These are phyloP conservation scores for Nicotiana benthamiana DNA, from an alignment of 257 asterid species.

Conservation along the genomic window DNA sequence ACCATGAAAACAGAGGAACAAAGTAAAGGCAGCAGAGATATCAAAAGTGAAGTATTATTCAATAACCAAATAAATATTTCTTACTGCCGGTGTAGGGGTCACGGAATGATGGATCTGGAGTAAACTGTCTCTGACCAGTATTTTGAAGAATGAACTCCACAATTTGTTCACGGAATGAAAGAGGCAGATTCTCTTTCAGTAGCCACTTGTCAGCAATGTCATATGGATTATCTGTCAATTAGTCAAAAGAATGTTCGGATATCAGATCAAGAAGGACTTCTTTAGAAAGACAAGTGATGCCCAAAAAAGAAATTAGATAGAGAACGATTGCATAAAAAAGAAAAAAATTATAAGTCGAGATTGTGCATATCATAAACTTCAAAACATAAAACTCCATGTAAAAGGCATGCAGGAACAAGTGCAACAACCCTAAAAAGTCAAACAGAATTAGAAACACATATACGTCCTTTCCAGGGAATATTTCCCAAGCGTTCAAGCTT, in stretches of 20 bases:
- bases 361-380: background rate
- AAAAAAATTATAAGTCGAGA: background rate
- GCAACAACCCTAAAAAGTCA: background rate
- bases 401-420: background rate
- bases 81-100: constrained; percentile 97
- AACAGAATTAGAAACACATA: background rate
- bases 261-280: background rate
- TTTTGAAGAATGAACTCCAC: constrained; percentile 87
- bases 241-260: constrained; percentile 7
- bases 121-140: constrained; percentile 67
- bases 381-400: background rate
- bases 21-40: background rate
- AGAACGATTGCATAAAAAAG: background rate
- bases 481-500: background rate
- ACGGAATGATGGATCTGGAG: constrained; percentile 66
- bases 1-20: constrained; percentile 9
- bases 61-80: constrained; percentile 16
- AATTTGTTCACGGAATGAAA: constrained; percentile 84
- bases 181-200: constrained; percentile 78
- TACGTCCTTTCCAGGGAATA: background rate
- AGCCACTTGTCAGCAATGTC: constrained; percentile 94
- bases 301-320: background rate
- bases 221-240: constrained; percentile 77
- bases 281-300: background rate
- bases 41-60: background rate